phyloP scores from a whole-genome alignment of 1,139 yeast species.

The Geotrichum candidum region DNA sequence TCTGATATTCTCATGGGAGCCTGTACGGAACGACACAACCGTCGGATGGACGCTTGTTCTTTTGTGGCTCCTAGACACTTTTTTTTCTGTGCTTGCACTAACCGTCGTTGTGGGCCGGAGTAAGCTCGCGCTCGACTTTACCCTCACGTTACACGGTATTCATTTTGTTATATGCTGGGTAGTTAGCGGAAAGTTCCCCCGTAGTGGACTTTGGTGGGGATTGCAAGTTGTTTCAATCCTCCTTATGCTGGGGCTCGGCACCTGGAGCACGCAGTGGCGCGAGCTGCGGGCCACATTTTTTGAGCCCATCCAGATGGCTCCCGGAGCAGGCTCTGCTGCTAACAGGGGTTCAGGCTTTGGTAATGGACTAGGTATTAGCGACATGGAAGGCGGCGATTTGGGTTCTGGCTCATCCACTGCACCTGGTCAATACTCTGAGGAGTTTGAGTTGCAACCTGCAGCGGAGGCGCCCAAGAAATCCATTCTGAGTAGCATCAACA shows the following conservation, averaged over 20 bases:
- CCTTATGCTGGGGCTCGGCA: constrained; percentile 70
- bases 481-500: background rate
- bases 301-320: constrained; percentile 36
- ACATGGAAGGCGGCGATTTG: background rate
- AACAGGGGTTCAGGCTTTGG: background rate
- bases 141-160: constrained; percentile 77
- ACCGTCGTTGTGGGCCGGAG: constrained; percentile 87
- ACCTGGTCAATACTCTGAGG: constrained; percentile 6
- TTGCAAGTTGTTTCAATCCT: constrained; percentile 64
- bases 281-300: constrained; percentile 85
- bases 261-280: constrained; percentile 83
- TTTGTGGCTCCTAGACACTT: constrained; percentile 75
- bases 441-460: constrained; percentile 11
- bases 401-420: background rate
- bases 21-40: constrained; percentile 68
- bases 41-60: constrained; percentile 68
- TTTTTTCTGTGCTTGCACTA: constrained; percentile 59
- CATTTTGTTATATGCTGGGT: constrained; percentile 66
- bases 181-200: constrained; percentile 61
- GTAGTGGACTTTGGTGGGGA: constrained; percentile 75
- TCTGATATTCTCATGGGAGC: constrained; percentile 81
- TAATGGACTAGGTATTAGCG: background rate
- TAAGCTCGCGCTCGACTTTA: constrained; percentile 93
- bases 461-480: background rate
- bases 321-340: background rate